Conservation (phyloP, 345 rosid species). For the Conringia planisiliqua region DNA sequence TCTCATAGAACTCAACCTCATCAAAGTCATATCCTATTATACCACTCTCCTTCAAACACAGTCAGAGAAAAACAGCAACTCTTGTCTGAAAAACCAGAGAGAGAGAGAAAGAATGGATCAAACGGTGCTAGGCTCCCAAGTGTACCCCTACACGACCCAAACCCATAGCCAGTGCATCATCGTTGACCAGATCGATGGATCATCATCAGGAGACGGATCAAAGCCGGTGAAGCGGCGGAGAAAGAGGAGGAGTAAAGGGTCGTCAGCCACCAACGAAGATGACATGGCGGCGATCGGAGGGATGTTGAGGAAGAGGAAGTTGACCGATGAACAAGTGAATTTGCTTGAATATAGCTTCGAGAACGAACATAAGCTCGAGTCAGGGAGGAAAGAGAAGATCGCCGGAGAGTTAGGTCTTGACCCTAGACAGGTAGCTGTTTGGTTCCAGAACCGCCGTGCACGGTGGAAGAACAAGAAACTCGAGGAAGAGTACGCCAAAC, state of each 20-base stretch:
- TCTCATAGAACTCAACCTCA: constrained; percentile 22
- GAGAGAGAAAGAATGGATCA: constrained; percentile 11
- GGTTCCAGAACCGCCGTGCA: constrained; percentile 96
- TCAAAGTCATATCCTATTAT: constrained; percentile 22
- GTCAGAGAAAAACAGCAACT: constrained; percentile 22
- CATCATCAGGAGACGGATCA: constrained; percentile 38
- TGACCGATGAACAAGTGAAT: constrained; percentile 58
- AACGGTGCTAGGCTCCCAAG: constrained; percentile 15
- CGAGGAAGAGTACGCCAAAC: constrained; percentile 64
- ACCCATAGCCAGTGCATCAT: constrained; percentile 7
- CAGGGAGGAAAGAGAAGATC: constrained; percentile 74
- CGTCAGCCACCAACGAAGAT: constrained; percentile 29
- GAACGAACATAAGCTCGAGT: constrained; percentile 73
- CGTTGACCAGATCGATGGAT: constrained; percentile 24
- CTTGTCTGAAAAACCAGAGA: constrained; percentile 20
- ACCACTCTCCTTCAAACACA: constrained; percentile 24
- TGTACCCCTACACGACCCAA: constrained; percentile 16
- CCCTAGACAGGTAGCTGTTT: constrained; percentile 93
- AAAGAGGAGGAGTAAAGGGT: constrained; percentile 53
- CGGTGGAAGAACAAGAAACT: constrained; percentile 92
- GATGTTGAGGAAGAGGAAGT: constrained; percentile 63
- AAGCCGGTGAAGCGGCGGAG: constrained; percentile 51
- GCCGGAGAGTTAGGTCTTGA: constrained; percentile 82
- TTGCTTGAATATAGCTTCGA: constrained; percentile 66
- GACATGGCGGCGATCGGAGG: constrained; percentile 17